Conservation (phyloP, 306 rosid species). For the Medicago lupulina region DNA sequence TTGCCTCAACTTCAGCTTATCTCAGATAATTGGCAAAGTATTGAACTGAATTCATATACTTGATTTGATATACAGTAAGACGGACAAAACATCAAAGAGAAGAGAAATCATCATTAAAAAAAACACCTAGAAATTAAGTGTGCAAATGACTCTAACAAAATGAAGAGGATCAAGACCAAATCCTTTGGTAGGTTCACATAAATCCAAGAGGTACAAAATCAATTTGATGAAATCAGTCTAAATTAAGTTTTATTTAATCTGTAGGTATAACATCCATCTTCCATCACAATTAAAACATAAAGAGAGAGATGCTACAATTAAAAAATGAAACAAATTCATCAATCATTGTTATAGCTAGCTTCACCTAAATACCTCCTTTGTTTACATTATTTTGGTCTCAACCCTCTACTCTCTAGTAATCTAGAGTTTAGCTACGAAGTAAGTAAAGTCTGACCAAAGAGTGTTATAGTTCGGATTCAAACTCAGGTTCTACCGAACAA, state of each 20-base stretch:
- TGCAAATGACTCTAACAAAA: constrained; percentile 4
- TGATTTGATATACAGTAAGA: background rate
- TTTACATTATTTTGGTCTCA: too few species aligned
- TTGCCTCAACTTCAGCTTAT: background rate
- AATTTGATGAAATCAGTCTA: background rate
- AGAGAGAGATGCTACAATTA: constrained; percentile 33
- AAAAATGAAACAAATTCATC: constrained; percentile 16
- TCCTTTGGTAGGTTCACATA: too few species aligned
- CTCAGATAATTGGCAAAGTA: background rate
- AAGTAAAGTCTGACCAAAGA: too few species aligned
- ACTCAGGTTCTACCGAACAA: too few species aligned
- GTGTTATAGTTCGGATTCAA: too few species aligned
- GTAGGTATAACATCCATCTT: background rate
- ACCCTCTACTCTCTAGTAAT: too few species aligned
- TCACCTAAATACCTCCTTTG: background rate
- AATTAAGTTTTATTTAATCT: too few species aligned
- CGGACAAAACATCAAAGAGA: constrained; percentile 9
- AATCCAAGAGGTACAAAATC: too few species aligned
- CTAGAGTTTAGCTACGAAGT: too few species aligned
- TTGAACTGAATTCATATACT: background rate
- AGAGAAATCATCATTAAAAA: constrained; percentile 11
- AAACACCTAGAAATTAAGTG: background rate
- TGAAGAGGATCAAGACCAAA: too few species aligned
- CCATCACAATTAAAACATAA: constrained; percentile 6
- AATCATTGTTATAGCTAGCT: background rate